phyloP scores from a whole-genome alignment of 2,329 filamentous ascomycete species.

The Trichophyton verrucosum region DNA sequence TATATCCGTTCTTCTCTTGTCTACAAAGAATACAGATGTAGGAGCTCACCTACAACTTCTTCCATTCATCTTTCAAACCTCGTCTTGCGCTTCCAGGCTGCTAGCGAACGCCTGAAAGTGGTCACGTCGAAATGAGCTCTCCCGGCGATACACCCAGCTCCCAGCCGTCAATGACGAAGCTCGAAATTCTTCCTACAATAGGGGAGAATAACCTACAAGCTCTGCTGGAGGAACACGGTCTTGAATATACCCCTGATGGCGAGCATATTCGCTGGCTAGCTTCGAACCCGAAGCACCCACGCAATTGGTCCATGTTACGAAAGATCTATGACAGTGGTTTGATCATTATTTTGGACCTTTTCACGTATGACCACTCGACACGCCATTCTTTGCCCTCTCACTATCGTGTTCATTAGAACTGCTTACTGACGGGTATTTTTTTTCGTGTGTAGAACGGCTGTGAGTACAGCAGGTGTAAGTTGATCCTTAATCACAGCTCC shows the following conservation, averaged over 20 bases:
- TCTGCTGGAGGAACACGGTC: neutral
- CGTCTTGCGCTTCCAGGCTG: neutral
- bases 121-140: neutral
- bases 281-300: neutral
- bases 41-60: neutral
- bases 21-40: neutral
- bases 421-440: slow-evolving; percentile 1
- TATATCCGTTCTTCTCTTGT: neutral
- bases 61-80: neutral
- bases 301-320: neutral
- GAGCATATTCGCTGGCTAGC: neutral
- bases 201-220: neutral
- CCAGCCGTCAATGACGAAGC: neutral
- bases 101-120: neutral
- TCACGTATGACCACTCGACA: neutral
- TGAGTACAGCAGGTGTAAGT: neutral
- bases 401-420: neutral
- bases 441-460: neutral
- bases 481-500: neutral
- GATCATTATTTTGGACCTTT: neutral
- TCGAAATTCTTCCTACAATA: neutral
- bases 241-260: slow-evolving; percentile 1
- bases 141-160: neutral
- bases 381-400: too few species aligned
- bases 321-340: neutral